phyloP scores from a whole-genome alignment of 1,284 basidiomycete species.

The Ganoderma lingzhi region DNA sequence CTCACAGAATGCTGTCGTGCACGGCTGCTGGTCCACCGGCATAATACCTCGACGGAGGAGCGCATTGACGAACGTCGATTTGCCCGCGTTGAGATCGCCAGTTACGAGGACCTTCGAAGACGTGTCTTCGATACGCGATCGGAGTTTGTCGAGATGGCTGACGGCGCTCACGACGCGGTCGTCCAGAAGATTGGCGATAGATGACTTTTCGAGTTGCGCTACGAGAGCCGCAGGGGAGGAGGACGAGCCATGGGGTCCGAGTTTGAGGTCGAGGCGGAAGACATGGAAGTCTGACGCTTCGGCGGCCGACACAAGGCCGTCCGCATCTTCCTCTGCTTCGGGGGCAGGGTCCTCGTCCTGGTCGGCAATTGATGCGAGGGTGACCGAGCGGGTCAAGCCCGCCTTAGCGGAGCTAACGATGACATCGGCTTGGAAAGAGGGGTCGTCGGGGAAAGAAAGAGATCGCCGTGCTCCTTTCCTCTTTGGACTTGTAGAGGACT shows the following conservation, averaged over 20 bases:
- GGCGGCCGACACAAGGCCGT: constrained; percentile 52
- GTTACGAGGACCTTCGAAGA: constrained; percentile 98
- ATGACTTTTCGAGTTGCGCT: constrained; percentile 90
- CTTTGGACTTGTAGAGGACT: constrained; percentile 40
- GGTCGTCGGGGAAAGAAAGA: constrained; percentile 86
- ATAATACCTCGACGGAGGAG: constrained; percentile 90
- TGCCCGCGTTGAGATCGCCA: constrained; percentile 99
- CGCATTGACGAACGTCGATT: constrained; percentile 98
- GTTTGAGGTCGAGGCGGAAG: constrained; percentile 91
- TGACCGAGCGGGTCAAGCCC: constrained; percentile 62
- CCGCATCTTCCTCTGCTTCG: constrained; percentile 47
- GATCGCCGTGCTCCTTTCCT: constrained; percentile 65
- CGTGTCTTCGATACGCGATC: constrained; percentile 88
- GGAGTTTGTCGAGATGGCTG: constrained; percentile 87
- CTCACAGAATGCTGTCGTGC: constrained; percentile 97
- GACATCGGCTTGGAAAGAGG: constrained; percentile 71
- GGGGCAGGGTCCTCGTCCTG: constrained; percentile 42
- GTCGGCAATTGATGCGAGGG: constrained; percentile 61
- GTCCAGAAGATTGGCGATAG: constrained; percentile 92
- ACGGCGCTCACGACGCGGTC: constrained; percentile 84
- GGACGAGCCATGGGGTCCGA: constrained; percentile 79
- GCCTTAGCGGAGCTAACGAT: constrained; percentile 59
- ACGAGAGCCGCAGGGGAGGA: constrained; percentile 84
- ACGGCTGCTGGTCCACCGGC: constrained; percentile 98
- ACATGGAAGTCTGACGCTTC: constrained; percentile 76